Evolutionary conservation across 371 early-diverging fungal species (phyloP).

Genomic region (Mortierella sp.): DNA sequence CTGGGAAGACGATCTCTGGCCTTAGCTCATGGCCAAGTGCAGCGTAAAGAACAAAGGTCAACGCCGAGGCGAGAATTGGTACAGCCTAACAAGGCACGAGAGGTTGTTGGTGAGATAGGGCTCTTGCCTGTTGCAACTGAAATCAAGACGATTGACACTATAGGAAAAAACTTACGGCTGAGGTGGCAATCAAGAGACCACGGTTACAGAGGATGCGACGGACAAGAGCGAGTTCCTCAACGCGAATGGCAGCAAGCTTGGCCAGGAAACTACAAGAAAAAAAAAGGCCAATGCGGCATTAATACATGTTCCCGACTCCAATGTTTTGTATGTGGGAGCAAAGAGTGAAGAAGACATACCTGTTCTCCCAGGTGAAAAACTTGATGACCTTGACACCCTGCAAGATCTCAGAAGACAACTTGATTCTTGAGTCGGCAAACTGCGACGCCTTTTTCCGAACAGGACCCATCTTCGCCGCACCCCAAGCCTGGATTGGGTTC

Average conservation of each 20-base stretch:
- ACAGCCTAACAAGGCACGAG: conserved; percentile 41
- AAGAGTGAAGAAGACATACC: neutral
- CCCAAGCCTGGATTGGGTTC: conserved; percentile 41
- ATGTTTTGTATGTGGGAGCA: neutral
- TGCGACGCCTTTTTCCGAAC: conserved; percentile 51
- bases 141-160: neutral
- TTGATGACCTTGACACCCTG: conserved; percentile 59
- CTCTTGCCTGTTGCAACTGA: neutral
- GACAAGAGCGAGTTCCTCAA: neutral
- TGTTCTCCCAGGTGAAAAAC: conserved; percentile 67
- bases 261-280: neutral
- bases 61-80: conserved; percentile 62
- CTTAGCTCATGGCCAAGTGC: conserved; percentile 37
- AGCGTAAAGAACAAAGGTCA: conserved; percentile 40
- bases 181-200: neutral
- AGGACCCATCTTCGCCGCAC: conserved; percentile 23
- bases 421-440: conserved; percentile 50
- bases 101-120: neutral
- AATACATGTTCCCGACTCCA: neutral
- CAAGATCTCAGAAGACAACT: conserved; percentile 50
- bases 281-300: neutral
- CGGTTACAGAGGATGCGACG: conserved; percentile 2
- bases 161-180: neutral
- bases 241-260: neutral
- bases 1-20: conserved; percentile 53